Evolutionary conservation across 306 rosid genomes (phyloP), one percentile per base, ranked within the genome.

Genomic region (Citrullus amarus): DNA sequence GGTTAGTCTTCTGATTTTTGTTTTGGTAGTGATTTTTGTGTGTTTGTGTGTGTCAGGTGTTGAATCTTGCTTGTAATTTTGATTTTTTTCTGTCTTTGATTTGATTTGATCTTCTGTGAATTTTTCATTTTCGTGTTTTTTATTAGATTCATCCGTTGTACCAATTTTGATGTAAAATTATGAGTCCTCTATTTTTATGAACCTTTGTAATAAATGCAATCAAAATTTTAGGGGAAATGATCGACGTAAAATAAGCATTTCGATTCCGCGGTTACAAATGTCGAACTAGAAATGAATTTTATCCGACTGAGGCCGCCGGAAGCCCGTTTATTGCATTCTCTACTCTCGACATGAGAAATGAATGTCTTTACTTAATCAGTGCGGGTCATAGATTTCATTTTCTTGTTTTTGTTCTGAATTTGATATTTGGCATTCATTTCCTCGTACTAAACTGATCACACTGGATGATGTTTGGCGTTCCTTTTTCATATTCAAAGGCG

Each of bases 1-100:
- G 99, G 99, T 94, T 20, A 56, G 81, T 73, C 73, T 69, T 72
- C 11, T 2, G 44, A 6, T 8, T 9, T 50, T 75, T 81, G 28
- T 66, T 59, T 79, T 41, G 9, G 12, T 9, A 20, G 22, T 68
- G 30, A 34, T 13, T 77, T 17, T n/a, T 34, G n/a, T 72, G 1
- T 20, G 60, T 6, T 4, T 53, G 8, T 30, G 63, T 6, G 1
- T 43, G 20, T 4, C 3, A 22, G 25, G 6, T 43, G 62, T 36
- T 20, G 46, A 76, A 61, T 53, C 39, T 50, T 48, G 41, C 15
- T 2, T 36, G 2, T 39, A 50, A 48, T 74, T 58, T 43, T 20
- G 67, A 5, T 6, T 14, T 53, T 17, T 79, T 11, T 5, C n/a
- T 28, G 17, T 5, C 3, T 78, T 20, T 56, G 12, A 38, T 69